Evolutionary conservation across 108 stramenopile species (phyloP), one percentile per base, ranked within the genome.

Genomic region (Chaetoceros muelleri): DNA sequence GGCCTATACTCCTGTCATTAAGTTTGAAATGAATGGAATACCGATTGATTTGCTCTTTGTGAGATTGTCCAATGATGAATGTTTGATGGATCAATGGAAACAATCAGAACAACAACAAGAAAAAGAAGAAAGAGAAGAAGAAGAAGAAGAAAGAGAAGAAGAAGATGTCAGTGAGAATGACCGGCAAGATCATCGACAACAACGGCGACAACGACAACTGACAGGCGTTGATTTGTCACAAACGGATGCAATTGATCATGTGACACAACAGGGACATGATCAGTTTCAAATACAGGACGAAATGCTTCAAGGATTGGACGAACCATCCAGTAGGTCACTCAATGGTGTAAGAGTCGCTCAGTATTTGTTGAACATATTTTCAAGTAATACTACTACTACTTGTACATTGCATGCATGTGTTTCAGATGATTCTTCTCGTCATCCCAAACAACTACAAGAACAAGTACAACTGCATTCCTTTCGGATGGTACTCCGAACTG

Each of bases 301-400:
- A 5, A 40, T 40, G 34, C 13, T 40, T 5, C 5, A 40, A 40
- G 34, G 34, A 40, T 13, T 40, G 0, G 96, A 99, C 54, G 82
- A 86, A 57, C 65, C 82, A 19, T 81, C 87, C 10, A 80, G 90
- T 16, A 76, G 93, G 48, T 86, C 81, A 20, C 65, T 97, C 40
- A 97, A 97, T 61, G 98, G 98, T 7, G 96, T 90, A 2, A 67
- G 96, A 13, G 94, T 95, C 5, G 92, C 95, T 18, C 93, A 96
- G 62, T 73, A 85, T 59, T 67, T 96, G 24, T 24, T 73, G 44
- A 48, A 72, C 5, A 70, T 82, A 24, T 81, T 95, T 46, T 72
- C 66, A 34, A 52, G 69, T 63, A n/a, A n/a, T n/a, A n/a, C n/a
- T n/a, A n/a, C n/a, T n/a, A n/a, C n/a, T n/a, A n/a, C n/a, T n/a